Base-by-base conservation (phyloP, 441 rosid genomes). In the Capsella rubella region DNA sequence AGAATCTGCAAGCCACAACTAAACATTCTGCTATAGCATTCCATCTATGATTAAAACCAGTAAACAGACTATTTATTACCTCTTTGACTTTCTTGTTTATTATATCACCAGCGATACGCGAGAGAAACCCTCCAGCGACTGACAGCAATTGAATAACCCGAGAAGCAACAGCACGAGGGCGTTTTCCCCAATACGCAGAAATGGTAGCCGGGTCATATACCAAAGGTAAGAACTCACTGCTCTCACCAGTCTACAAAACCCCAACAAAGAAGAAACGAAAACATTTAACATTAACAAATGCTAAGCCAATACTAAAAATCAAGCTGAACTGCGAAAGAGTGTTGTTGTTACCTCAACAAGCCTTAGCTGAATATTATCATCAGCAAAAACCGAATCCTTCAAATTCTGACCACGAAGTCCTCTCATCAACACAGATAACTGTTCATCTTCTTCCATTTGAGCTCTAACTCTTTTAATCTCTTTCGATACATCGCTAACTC, bases 121-220 rank as follows among this genome's bases (percentile, higher is more conserved):
- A 95, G 66, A 95, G 97, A 79, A 95, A 95, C 55, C 97, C 97
- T 29, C 99, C 99, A 1, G 97, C 97, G 52, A 95, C 99, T 21
- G 99, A 89, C 5, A 90, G 83, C 45, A 95, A 80, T 76, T 95
- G 99, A 45, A 92, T 72, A 80, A 81, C 66, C 18, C 97, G 85
- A 27, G 95, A 90, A 15, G 91, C 96, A 77, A 95, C 97, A 13
- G 97, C 97, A 47, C 88, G 92, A 1, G 97, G 97, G 5, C 97
- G 86, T 78, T 89, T 95, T 37, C 97, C 99, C 99, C 99, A 95
- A 49, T 92, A 92, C 15, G 87, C 89, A 66, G 99, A 78, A 62
- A 95, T 95, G 81, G 81, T 92, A 69, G 81, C 93, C 67, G 99
- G 97, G 65, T 92, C 99, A 80, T 95, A 95, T n/a, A 84, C 97